These are phyloP conservation scores for Thraustochytrium sp. DNA, from an alignment of 352 stramenopile species.

Conservation along the genomic window DNA sequence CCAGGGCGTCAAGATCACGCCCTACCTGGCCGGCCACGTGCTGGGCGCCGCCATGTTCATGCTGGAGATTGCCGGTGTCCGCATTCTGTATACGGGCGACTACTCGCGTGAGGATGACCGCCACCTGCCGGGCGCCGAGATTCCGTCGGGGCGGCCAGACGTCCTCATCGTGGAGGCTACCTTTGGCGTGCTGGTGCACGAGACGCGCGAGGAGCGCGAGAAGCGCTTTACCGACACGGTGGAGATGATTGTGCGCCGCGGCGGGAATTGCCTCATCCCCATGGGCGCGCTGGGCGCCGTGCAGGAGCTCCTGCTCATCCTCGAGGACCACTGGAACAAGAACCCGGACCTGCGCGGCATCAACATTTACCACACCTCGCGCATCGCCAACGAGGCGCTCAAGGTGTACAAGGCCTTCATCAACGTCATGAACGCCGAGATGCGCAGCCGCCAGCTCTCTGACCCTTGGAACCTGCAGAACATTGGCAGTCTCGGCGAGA, in stretches of 20 bases:
- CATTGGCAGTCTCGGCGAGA: conserved; percentile 67
- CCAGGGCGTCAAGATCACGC: conserved; percentile 95
- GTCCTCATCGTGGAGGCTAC: conserved; percentile 98
- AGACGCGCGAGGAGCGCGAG: conserved; percentile 89
- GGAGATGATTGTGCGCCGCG: conserved; percentile 87
- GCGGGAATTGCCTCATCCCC: conserved; percentile 93
- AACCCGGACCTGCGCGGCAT: conserved; percentile 67
- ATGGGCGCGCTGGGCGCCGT: conserved; percentile 96
- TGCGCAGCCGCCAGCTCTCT: conserved; percentile 51
- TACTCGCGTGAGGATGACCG: conserved; percentile 80
- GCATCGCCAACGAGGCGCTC: conserved; percentile 87
- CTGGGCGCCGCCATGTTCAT: conserved; percentile 98
- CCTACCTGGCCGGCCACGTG: conserved; percentile 97
- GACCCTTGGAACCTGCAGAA: conserved; percentile 93
- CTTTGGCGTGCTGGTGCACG: conserved; percentile 95
- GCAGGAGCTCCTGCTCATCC: conserved; percentile 94
- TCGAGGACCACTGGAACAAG: conserved; percentile 97
- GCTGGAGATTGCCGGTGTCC: conserved; percentile 94
- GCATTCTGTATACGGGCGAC: conserved; percentile 78
- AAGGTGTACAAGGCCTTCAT: conserved; percentile 99
- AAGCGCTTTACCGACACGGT: conserved; percentile 91
- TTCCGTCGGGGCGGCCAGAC: conserved; percentile 80
- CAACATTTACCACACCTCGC: conserved; percentile 97
- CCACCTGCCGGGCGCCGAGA: conserved; percentile 89
- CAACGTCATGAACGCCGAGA: conserved; percentile 99